These are phyloP conservation scores for Paracoccidioides lutzii DNA, from an alignment of 2,329 filamentous ascomycete genomes.

Conservation along the genomic window DNA sequence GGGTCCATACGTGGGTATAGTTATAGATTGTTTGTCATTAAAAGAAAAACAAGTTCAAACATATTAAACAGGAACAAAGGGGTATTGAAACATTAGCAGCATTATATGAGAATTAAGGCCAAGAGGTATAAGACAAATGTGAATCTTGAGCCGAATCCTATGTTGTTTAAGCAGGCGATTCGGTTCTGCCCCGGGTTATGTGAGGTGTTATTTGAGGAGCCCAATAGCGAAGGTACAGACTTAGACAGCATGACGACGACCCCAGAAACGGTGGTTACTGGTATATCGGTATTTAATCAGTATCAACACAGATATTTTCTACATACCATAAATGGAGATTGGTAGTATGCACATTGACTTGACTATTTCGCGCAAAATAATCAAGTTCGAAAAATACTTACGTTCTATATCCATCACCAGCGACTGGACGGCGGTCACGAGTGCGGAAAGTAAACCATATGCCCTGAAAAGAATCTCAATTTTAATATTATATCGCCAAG, in stretches of 20 bases:
- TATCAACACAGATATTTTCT: neutral
- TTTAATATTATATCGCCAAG: neutral
- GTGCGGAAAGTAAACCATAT: slow-evolving; percentile 12
- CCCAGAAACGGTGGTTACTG: slow-evolving; percentile 17
- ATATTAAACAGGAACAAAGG: neutral
- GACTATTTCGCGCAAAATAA: slow-evolving; percentile 16
- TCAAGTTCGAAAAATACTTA: slow-evolving; percentile 12
- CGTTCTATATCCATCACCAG: slow-evolving; percentile 6
- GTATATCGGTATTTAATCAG: neutral
- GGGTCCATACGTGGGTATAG: too few relatives aligned
- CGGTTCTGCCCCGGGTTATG: neutral
- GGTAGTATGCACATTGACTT: slow-evolving; percentile 7
- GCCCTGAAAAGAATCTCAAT: slow-evolving; percentile 4
- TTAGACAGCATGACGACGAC: slow-evolving; percentile 26
- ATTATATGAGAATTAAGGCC: neutral
- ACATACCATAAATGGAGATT: too few relatives aligned
- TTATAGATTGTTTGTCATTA: too few relatives aligned
- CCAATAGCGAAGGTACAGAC: slow-evolving; percentile 4
- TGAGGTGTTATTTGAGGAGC: slow-evolving; percentile 3
- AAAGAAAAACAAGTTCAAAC: too few relatives aligned
- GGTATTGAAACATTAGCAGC: neutral
- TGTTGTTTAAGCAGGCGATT: neutral
- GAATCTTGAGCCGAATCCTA: neutral
- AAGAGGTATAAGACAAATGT: neutral
- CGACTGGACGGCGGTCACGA: slow-evolving; percentile 7